phyloP scores from a whole-genome alignment of 306 rosid species.

The Cucumis hystrix region DNA sequence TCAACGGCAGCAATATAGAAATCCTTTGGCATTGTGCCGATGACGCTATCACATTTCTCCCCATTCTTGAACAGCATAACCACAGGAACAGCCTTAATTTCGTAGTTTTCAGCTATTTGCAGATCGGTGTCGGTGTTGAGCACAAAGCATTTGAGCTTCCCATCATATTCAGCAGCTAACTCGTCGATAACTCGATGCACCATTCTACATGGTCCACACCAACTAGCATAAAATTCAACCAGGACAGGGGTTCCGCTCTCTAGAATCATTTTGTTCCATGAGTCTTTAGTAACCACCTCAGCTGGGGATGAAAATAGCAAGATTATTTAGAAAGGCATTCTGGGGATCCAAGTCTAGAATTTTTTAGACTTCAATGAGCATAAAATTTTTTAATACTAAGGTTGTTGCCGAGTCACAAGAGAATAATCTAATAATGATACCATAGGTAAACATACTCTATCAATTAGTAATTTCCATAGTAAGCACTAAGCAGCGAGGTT shows the following conservation, averaged over 20 bases:
- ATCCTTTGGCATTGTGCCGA: slow-evolving; percentile 93
- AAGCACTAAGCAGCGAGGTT: neutral
- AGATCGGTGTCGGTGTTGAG: slow-evolving; percentile 63
- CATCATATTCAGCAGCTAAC: slow-evolving; percentile 52
- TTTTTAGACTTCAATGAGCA: neutral
- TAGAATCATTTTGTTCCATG: slow-evolving; percentile 53
- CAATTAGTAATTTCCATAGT: neutral
- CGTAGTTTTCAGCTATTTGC: slow-evolving; percentile 59
- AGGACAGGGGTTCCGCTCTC: slow-evolving; percentile 65
- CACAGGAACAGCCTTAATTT: slow-evolving; percentile 88
- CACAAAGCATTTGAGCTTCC: slow-evolving; percentile 57
- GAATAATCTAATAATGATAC: neutral
- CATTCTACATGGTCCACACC: slow-evolving; percentile 98
- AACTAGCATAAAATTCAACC: slow-evolving; percentile 76
- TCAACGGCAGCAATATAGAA: slow-evolving; percentile 83
- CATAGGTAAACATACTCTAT: neutral
- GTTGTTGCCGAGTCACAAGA: neutral
- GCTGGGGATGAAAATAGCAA: slow-evolving; percentile 28
- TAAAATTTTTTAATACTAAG: neutral
- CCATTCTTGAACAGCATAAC: slow-evolving; percentile 79
- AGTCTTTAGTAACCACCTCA: slow-evolving; percentile 39
- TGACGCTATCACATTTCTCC: slow-evolving; percentile 56
- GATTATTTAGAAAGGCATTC: slow-evolving; percentile 10
- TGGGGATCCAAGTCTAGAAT: neutral
- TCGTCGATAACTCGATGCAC: slow-evolving; percentile 78